Evolutionary conservation across 306 rosid species (phyloP).

Genomic region (Malus asiatica): DNA sequence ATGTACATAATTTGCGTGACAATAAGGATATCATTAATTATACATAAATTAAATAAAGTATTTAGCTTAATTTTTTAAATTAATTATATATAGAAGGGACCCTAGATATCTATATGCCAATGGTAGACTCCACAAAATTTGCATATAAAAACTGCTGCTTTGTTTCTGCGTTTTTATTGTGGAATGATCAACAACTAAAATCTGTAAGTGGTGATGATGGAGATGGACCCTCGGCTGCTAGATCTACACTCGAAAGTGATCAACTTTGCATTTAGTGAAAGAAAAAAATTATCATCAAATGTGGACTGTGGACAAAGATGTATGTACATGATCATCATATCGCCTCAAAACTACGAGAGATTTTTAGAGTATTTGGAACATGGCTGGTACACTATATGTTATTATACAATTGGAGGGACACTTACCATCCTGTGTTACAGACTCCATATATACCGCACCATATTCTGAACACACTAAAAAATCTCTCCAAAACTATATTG

Average conservation of each 20-base stretch:
- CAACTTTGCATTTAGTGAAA: neutral
- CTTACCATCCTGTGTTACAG: too few species aligned
- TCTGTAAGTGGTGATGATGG: neutral
- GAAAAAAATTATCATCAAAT: neutral
- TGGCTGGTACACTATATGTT: too few species aligned
- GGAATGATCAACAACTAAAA: neutral
- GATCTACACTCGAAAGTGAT: neutral
- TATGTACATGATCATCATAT: neutral
- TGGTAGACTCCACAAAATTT: neutral
- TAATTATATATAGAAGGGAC: neutral
- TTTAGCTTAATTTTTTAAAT: constrained; percentile 27
- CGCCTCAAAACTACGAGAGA: neutral
- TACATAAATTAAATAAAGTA: constrained; percentile 10
- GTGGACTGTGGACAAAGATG: neutral
- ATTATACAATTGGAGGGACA: too few species aligned
- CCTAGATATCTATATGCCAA: neutral
- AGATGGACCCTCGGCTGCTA: neutral
- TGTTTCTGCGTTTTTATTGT: neutral
- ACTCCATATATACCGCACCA: too few species aligned
- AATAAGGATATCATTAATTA: constrained; percentile 28
- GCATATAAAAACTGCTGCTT: neutral
- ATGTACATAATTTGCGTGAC: constrained; percentile 45
- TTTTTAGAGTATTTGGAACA: too few species aligned
- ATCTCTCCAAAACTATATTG: neutral
- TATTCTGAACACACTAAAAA: too few species aligned